Percentiles rank a stretch among this genome's conserved stretches.
Conservation (phyloP, 768 basidiomycete genomes). For the Phanerochaete sordida region DNA sequence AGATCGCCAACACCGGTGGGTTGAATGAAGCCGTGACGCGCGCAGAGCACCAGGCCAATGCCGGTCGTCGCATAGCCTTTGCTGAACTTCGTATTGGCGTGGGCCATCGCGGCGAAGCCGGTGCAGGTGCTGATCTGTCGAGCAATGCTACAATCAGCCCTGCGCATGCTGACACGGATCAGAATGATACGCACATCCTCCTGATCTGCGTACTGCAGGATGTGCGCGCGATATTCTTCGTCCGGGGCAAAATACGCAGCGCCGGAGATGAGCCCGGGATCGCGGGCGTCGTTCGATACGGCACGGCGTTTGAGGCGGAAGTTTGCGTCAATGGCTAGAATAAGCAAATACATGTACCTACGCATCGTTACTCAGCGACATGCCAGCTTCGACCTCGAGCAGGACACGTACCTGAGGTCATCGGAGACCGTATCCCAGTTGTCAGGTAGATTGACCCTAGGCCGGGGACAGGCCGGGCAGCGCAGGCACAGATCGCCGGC, state of each 20-base stretch:
- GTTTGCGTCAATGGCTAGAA: constrained; percentile 26
- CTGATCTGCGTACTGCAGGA: constrained; percentile 9
- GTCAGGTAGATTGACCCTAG: constrained; percentile 16
- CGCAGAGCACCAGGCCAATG: constrained; percentile 8
- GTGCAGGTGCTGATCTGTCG: background rate
- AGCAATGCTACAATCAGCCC: no score
- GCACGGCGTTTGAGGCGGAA: constrained; percentile 23
- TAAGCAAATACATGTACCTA: constrained; percentile 24
- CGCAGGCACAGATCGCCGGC: constrained; percentile 16
- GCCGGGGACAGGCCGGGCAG: constrained; percentile 25
- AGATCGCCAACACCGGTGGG: constrained; percentile 22
- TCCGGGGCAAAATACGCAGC: constrained; percentile 25
- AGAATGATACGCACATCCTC: no score
- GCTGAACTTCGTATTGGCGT: background rate
- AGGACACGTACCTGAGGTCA: constrained; percentile 8
- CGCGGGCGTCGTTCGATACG: constrained; percentile 11
- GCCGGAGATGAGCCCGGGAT: constrained; percentile 24
- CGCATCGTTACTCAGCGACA: no score
- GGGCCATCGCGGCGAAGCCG: background rate
- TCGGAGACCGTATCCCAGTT: constrained; percentile 14
- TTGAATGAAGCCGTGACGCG: constrained; percentile 20
- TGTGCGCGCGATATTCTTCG: constrained; percentile 15
- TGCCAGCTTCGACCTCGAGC: no score
- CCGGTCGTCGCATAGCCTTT: background rate
- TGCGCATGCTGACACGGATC: no score